Conservation (phyloP, 2,329 filamentous ascomycete species). For the Stachybotrys elegans region DNA sequence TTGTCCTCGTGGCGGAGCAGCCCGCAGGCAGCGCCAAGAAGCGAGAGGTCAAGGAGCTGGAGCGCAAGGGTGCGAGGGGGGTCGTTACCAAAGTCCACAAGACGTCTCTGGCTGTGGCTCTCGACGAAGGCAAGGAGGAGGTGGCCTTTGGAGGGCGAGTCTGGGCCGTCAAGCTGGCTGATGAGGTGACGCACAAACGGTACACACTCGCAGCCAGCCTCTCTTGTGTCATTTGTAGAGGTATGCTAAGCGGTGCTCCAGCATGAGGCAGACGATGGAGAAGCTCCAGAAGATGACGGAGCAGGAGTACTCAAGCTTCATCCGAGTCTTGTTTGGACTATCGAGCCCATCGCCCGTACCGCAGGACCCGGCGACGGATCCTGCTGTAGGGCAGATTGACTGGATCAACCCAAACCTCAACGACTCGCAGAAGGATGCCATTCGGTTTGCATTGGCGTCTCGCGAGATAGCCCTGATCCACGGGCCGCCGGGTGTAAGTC, state of each 20-base stretch:
- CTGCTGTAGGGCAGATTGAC: constrained; percentile 41
- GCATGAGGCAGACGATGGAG: constrained; percentile 61
- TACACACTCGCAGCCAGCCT: constrained; percentile 13
- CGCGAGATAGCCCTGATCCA: constrained; percentile 86
- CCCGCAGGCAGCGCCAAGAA: constrained; percentile 67
- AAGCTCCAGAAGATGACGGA: constrained; percentile 53
- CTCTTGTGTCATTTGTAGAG: neutral
- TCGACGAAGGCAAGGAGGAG: constrained; percentile 60
- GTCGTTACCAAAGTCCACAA: constrained; percentile 63
- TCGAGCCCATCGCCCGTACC: constrained; percentile 46
- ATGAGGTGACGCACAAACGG: constrained; percentile 62
- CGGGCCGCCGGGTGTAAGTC: constrained; percentile 73
- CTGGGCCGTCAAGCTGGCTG: constrained; percentile 63
- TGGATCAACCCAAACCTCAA: constrained; percentile 61
- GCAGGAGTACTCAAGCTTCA: constrained; percentile 53
- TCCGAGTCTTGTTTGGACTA: constrained; percentile 58
- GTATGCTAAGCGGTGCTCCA: constrained; percentile 15
- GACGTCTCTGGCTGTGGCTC: constrained; percentile 57
- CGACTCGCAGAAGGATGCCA: constrained; percentile 62
- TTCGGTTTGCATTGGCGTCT: constrained; percentile 77
- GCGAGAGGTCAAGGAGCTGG: constrained; percentile 65
- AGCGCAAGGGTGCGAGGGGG: constrained; percentile 62
- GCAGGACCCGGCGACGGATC: constrained; percentile 33
- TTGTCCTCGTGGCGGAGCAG: constrained; percentile 72
- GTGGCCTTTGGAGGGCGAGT: constrained; percentile 41